phyloP scores from a whole-genome alignment of 2,329 filamentous ascomycete genomes.

The Fusarium metavorans region DNA sequence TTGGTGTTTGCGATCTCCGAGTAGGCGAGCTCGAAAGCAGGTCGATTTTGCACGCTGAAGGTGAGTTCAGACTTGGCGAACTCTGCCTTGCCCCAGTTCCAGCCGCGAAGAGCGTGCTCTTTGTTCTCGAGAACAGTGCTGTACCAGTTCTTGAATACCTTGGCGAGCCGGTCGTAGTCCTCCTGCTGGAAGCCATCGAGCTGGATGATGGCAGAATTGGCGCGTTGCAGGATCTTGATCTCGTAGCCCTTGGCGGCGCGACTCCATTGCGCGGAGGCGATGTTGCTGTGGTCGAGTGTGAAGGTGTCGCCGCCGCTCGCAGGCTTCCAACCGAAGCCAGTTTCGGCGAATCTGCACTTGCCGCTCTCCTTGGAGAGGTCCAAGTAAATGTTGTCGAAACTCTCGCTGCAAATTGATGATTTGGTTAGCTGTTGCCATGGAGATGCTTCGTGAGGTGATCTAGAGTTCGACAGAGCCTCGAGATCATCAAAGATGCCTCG shows the following conservation, averaged over 20 bases:
- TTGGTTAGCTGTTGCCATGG: constrained; percentile 31
- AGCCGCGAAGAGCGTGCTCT: constrained; percentile 94
- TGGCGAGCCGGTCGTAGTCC: constrained; percentile 90
- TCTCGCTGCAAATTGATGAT: constrained; percentile 70
- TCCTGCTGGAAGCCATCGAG: constrained; percentile 96
- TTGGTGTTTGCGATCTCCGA: constrained; percentile 98
- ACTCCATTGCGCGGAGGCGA: constrained; percentile 93
- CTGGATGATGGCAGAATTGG: constrained; percentile 85
- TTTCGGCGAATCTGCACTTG: constrained; percentile 95
- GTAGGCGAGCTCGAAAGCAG: constrained; percentile 96
- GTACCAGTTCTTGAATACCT: constrained; percentile 99
- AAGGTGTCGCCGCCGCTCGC: constrained; percentile 89
- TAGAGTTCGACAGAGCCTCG: neutral
- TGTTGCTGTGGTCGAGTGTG: constrained; percentile 88
- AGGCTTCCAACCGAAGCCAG: constrained; percentile 95
- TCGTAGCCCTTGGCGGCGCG: constrained; percentile 92
- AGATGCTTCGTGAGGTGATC: constrained; percentile 10
- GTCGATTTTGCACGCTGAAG: constrained; percentile 97
- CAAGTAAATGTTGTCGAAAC: constrained; percentile 96
- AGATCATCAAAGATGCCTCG: neutral
- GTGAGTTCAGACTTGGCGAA: constrained; percentile 94
- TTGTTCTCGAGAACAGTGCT: constrained; percentile 91
- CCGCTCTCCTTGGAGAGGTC: constrained; percentile 93
- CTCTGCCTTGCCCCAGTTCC: constrained; percentile 99
- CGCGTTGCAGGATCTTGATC: constrained; percentile 86